Conservation (phyloP, 192 early-diverging fungal species). For the Diversispora epigaea region DNA sequence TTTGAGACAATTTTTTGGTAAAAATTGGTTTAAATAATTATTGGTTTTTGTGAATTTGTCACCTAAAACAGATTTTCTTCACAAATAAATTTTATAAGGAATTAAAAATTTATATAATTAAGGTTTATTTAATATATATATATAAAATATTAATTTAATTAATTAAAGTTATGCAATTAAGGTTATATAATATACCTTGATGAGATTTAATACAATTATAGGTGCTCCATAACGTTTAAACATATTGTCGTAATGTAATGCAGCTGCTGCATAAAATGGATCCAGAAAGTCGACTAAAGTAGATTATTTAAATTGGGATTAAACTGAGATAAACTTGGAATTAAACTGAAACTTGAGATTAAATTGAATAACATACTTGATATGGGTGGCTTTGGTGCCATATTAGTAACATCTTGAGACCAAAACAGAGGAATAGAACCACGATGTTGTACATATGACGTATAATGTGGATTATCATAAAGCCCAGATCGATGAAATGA, state of each 20-base stretch:
- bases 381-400: constrained; percentile 95
- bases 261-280: constrained; percentile 90
- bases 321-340: neutral
- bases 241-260: constrained; percentile 91
- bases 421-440: constrained; percentile 96
- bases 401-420: constrained; percentile 89
- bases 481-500: constrained; percentile 72
- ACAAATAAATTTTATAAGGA: neutral
- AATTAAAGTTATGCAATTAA: neutral
- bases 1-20: constrained; percentile 76
- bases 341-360: neutral
- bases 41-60: constrained; percentile 83
- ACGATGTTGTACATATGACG: constrained; percentile 95
- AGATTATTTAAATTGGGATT: constrained; percentile 15
- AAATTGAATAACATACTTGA: constrained; percentile 40
- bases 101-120: constrained; percentile 7
- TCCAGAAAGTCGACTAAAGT: constrained; percentile 77
- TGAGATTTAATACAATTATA: constrained; percentile 89
- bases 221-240: constrained; percentile 90
- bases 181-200: constrained; percentile 61
- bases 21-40: constrained; percentile 85
- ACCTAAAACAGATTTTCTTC: constrained; percentile 78
- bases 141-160: no score
- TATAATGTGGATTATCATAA: constrained; percentile 71
- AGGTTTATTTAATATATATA: neutral